Base-by-base conservation (phyloP, 2,329 filamentous ascomycete genomes). In the Colletotrichum sp. region DNA sequence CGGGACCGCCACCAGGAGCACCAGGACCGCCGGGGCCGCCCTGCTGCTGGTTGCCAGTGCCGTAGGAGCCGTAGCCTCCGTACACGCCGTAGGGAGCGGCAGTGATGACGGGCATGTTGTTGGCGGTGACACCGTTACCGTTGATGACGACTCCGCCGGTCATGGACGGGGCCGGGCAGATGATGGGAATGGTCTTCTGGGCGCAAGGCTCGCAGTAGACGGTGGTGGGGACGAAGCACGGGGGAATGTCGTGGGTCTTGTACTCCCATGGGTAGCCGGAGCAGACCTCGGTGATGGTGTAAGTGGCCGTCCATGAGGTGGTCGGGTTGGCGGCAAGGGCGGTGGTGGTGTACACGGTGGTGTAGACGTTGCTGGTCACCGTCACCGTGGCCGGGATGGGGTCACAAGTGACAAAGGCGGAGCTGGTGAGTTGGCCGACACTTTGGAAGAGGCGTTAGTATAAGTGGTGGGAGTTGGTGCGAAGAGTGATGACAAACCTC, bases 201-300 rank as follows among this genome's bases (percentile, higher is more conserved):
- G 80, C 77, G 79, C 85, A 86, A 71, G 77, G 78, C 52, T 78
- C 72, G 79, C 85, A 86, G 71, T 78, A 78, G 71, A 87, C 83
- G 26, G 83, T 84, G 70, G 84, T 85, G 76, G 83, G 82, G 75
- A 83, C 82, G 78, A 86, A 86, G 75, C 84, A 84, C 3, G 84
- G 84, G 26, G 84, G 85, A n/a, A 83, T 78, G 15, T 78, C 72
- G 3, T 81, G 79, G 26, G 81, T 80, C 15, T 79, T 79, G 77
- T 82, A 84, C 67, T 79, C 76, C 68, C 77, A 76, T 62, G 79
- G 79, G 74, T 80, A 78, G 67, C 84, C 85, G 15, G 79, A 76
- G 79, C 83, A 84, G 32, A 81, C 82, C 79, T 87, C 82, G 10
- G 79, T 80, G 79, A 87, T 78, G 68, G 85, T 87, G 81, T 87